Evolutionary conservation across 2,329 filamentous ascomycete species (phyloP).

Genomic region (Penicillium sp.): DNA sequence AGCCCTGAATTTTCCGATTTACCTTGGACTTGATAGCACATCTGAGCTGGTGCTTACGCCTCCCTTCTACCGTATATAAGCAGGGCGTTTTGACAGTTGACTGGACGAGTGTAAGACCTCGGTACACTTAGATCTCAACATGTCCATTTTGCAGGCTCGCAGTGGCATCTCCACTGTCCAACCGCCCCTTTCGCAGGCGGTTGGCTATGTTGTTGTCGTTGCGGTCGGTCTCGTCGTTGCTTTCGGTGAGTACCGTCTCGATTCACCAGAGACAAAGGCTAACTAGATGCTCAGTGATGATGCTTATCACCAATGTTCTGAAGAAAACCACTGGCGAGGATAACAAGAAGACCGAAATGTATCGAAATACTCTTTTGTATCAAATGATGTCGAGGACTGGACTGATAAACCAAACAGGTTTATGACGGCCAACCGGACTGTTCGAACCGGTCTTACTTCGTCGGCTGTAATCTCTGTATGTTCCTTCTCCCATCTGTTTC

Average conservation of each 20-base stretch:
- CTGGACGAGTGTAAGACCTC: no score
- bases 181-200: conserved; percentile 39
- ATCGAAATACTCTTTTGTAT: no score
- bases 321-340: conserved; percentile 53
- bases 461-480: conserved; percentile 53
- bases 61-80: background rate
- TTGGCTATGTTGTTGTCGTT: conserved; percentile 46
- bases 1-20: background rate
- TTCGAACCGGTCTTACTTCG: conserved; percentile 52
- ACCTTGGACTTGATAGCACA: background rate
- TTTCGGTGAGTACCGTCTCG: conserved; percentile 26
- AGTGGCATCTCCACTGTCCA: conserved; percentile 23
- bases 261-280: background rate
- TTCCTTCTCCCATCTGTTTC: background rate
- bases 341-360: conserved; percentile 55
- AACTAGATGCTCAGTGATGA: conserved; percentile 40
- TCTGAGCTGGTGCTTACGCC: background rate
- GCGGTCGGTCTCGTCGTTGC: conserved; percentile 43
- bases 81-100: no score
- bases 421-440: conserved; percentile 54
- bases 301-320: conserved; percentile 47
- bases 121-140: conserved; percentile 1
- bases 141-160: conserved; percentile 17
- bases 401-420: conserved; percentile 37
- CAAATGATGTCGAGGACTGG: no score